A percentile compares a stretch with the other conserved stretches of the same genome.
phyloP scores from a whole-genome alignment of 805 yeast genomes.

The Ogataea pilisensis region DNA sequence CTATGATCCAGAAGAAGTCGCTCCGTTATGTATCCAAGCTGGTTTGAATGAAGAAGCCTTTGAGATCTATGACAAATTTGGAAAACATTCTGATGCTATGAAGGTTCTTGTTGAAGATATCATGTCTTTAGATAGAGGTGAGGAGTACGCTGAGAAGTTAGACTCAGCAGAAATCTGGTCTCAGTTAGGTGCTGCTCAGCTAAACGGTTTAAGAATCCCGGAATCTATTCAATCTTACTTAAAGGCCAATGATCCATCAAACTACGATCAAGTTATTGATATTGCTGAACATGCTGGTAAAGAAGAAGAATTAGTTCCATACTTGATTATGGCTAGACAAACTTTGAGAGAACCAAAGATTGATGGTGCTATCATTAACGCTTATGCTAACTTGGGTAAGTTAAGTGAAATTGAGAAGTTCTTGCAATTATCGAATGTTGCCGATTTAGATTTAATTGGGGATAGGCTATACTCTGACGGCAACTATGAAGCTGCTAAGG shows the following conservation, averaged over 20 bases:
- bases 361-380: conserved; percentile 87
- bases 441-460: conserved; percentile 88
- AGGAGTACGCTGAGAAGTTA: conserved; percentile 84
- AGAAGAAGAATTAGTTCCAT: conserved; percentile 86
- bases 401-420: conserved; percentile 79
- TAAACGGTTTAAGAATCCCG: conserved; percentile 85
- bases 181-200: conserved; percentile 92
- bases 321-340: conserved; percentile 86
- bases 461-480: conserved; percentile 78
- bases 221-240: conserved; percentile 92
- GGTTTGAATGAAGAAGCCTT: conserved; percentile 91
- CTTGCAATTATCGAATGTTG: conserved; percentile 84
- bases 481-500: conserved; percentile 90
- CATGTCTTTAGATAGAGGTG: conserved; percentile 93
- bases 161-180: conserved; percentile 88
- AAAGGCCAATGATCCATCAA: conserved; percentile 85
- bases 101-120: conserved; percentile 88
- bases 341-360: conserved; percentile 85
- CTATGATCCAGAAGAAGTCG: conserved; percentile 91
- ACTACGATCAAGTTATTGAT: conserved; percentile 88
- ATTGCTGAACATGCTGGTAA: conserved; percentile 95
- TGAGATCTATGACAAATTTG: conserved; percentile 84
- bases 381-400: conserved; percentile 76
- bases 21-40: conserved; percentile 84
- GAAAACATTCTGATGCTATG: conserved; percentile 73